These are phyloP conservation scores for Fomitopsis serialis DNA, from an alignment of 768 basidiomycete genomes.

Conservation along the genomic window DNA sequence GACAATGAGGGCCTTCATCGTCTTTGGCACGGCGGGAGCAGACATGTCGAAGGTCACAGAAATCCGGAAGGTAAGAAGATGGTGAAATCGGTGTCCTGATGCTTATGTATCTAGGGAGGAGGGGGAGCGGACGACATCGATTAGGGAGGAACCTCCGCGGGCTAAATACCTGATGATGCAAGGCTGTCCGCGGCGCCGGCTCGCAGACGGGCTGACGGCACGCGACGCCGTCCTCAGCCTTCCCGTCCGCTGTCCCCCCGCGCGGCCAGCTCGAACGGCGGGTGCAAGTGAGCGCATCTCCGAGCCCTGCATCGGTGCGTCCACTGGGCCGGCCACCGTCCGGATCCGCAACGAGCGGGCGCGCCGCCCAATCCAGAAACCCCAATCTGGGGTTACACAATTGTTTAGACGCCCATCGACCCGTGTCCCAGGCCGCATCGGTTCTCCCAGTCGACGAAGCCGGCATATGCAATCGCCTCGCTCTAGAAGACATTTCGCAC, in stretches of 20 bases:
- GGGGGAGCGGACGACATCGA: background rate
- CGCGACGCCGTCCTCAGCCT: background rate
- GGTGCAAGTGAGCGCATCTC: no score
- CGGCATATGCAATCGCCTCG: no score
- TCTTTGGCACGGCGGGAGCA: conserved; percentile 1
- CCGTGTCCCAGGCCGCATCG: no score
- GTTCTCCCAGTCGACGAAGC: no score
- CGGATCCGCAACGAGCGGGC: no score
- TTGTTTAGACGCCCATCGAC: no score
- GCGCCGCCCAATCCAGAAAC: no score
- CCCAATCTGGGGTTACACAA: no score
- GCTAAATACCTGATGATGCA: background rate
- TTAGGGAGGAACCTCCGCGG: background rate
- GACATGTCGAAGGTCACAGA: background rate
- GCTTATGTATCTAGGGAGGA: background rate
- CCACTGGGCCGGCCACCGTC: no score
- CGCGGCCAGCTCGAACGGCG: no score
- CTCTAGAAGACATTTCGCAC: no score
- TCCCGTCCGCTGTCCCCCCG: background rate
- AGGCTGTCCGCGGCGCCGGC: background rate
- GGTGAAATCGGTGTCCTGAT: background rate
- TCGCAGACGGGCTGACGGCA: background rate
- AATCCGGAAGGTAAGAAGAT: background rate
- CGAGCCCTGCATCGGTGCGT: no score
- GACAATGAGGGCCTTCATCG: conserved; percentile 20